These are phyloP conservation scores for Globisporangium cystogenes DNA, from an alignment of 352 stramenopile genomes.

Conservation along the genomic window DNA sequence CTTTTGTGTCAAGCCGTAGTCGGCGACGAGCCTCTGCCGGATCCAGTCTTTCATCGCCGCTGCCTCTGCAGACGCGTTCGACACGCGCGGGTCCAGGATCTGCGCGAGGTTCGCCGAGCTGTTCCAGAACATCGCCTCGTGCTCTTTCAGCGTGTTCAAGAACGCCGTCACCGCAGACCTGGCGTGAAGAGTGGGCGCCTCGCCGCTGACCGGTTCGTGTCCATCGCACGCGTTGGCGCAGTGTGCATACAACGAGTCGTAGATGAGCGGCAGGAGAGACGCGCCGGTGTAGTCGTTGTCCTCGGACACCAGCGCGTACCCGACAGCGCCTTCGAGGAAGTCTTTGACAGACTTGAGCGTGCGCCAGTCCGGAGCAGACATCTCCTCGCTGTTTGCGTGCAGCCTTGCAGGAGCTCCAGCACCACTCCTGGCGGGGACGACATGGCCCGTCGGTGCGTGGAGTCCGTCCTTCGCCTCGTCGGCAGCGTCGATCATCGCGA, in stretches of 20 bases:
- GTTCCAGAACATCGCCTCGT: slow-evolving; percentile 5
- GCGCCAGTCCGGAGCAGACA: slow-evolving; percentile 1
- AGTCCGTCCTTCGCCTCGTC: slow-evolving; percentile 3
- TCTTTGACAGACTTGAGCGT: slow-evolving; percentile 9
- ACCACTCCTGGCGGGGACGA: neutral
- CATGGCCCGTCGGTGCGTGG: neutral
- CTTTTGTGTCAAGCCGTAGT: neutral
- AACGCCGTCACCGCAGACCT: neutral
- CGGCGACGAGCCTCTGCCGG: neutral
- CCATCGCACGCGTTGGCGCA: neutral
- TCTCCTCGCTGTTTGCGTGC: neutral
- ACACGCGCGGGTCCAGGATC: slow-evolving; percentile 10
- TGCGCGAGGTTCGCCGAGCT: slow-evolving; percentile 7
- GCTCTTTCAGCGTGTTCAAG: neutral
- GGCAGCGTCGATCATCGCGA: neutral
- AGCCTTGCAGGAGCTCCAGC: neutral
- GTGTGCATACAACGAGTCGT: slow-evolving; percentile 10
- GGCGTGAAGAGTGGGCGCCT: neutral
- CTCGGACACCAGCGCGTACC: neutral
- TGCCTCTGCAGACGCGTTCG: slow-evolving; percentile 7
- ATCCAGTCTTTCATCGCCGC: slow-evolving; percentile 6
- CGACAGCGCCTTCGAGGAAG: slow-evolving; percentile 3
- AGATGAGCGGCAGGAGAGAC: slow-evolving; percentile 11
- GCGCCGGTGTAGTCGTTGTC: slow-evolving; percentile 6
- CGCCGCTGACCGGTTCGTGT: neutral